These are phyloP conservation scores for Neurospora sp. DNA, from an alignment of 2,329 filamentous ascomycete genomes.

Conservation along the genomic window DNA sequence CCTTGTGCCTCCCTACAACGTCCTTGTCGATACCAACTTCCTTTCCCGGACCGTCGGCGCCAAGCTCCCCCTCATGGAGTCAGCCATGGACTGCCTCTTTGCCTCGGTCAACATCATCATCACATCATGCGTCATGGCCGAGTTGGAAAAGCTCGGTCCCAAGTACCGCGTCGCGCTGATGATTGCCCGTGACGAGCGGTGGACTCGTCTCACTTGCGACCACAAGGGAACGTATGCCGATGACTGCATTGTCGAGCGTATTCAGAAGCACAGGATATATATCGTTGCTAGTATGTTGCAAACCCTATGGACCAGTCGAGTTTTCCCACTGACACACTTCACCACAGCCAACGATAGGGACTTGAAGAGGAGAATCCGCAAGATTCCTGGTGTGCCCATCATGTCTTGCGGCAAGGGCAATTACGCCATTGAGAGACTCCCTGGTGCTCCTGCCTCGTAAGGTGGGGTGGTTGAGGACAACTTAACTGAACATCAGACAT, in stretches of 20 bases:
- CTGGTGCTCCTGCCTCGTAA: constrained; percentile 65
- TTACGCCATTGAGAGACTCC: constrained; percentile 87
- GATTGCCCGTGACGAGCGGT: constrained; percentile 73
- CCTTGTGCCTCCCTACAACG: constrained; percentile 70
- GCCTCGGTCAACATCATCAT: constrained; percentile 87
- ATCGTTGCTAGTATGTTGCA: constrained; percentile 56
- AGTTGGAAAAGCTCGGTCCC: constrained; percentile 79
- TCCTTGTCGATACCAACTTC: constrained; percentile 81
- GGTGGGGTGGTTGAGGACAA: background rate
- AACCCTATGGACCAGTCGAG: no score
- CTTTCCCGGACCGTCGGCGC: constrained; percentile 82
- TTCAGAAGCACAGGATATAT: constrained; percentile 66
- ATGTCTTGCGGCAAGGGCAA: constrained; percentile 81
- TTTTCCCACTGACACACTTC: no score
- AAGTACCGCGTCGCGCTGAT: constrained; percentile 71
- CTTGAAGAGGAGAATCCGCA: constrained; percentile 72
- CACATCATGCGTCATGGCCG: constrained; percentile 59
- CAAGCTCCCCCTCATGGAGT: constrained; percentile 78
- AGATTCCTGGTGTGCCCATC: constrained; percentile 60
- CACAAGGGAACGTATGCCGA: constrained; percentile 83
- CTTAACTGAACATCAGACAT: no score
- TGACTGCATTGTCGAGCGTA: constrained; percentile 62
- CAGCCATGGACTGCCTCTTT: constrained; percentile 84
- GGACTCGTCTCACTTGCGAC: constrained; percentile 76
- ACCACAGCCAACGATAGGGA: constrained; percentile 56